Evolutionary conservation across 768 basidiomycete genomes (phyloP), one percentile per base, ranked within the genome.

Genomic region (Cubamyces lactineus): DNA sequence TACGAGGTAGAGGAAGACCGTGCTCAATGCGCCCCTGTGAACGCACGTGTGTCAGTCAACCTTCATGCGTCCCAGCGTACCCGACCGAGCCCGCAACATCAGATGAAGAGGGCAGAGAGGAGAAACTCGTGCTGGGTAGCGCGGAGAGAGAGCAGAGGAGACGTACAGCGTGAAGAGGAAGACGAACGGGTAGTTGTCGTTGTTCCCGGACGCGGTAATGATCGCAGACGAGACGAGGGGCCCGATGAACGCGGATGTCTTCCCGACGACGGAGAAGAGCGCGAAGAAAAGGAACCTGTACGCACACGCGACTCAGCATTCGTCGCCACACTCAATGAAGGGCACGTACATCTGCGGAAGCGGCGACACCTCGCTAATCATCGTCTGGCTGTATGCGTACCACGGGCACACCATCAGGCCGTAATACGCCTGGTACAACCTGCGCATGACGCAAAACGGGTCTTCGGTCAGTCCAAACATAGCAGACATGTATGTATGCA

Each of bases 331-430:
- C 30, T 39, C 19, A 50, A 19, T 28, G n/a, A 42, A 16, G 15
- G 17, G 17, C 21, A 71, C 77, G 40, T 71, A 86, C 88, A 88
- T 90, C 74, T 89, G 89, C 38, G 86, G 83, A 55, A 85, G 73
- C 41, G 86, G 87, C 42, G 85, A 88, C 26, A 92, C 88, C 66
- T 92, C 88, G 71, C 84, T 87, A 61, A 91, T 91, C 90, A 91
- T 88, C 1, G 88, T 91, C 72, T 90, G 87, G 70, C 88, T 89
- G 69, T 90, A 89, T 46, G 89, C 88, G 70, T 89, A 91, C 88
- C 88, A 90, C 3, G 88, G 88, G 66, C 88, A 89, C 3, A 89
- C 86, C 82, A 88, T 79, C 28, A 91, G 74, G 16, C 88, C 88
- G 67, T 86, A 89, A 69, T 82, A 87, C 12, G 79, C 86, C 67